Evolutionary conservation across 495 filamentous ascomycete genomes (phyloP), one percentile per base, ranked within the genome.

Genomic region (Aspergillus cristatus): DNA sequence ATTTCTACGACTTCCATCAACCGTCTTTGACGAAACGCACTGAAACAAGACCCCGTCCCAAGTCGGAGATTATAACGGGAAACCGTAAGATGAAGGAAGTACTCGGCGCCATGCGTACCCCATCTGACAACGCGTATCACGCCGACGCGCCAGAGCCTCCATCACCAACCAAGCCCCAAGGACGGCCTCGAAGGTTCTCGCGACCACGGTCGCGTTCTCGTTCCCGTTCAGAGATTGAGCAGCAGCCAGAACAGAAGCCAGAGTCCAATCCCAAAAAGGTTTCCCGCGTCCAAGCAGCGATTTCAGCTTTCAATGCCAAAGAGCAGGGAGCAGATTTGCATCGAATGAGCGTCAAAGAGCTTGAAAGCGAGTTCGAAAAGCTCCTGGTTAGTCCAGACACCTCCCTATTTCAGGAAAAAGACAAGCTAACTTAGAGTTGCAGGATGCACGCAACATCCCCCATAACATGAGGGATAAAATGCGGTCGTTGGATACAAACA

Each of bases 401-500:
- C 13, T 11, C 4, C 13, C 14, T n/a, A 10, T 29, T 10, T 22
- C 14, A 7, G 10, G 0, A 15, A 10, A 24, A 7, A n/a, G n/a
- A n/a, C n/a, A 18, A 7, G 60, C 68, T 53, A 63, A 75, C 56
- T 51, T 67, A 32, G 6, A 26, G 52, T 67, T 35, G 58, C 14
- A 85, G 72, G 84, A 94, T 60, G 76, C 85, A 18, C 73, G 87
- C 39, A 93, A 96, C 53, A 88, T 98, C 36, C 89, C 91, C 14
- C 82, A 91, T 46, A 84, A 94, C 42, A 88, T 94, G 70, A 74
- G 87, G 37, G 82, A 90, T 53, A 88, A 88, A 60, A 95, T 98
- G 86, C 77, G 91, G 18, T 86, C 76, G 20, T 66, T 98, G 34
- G 85, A 86, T 38, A 76, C 81, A 38, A 84, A 82, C 18, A 86